phyloP scores from a whole-genome alignment of 2,329 filamentous ascomycete genomes.

The Ophiostoma angusticollis region DNA sequence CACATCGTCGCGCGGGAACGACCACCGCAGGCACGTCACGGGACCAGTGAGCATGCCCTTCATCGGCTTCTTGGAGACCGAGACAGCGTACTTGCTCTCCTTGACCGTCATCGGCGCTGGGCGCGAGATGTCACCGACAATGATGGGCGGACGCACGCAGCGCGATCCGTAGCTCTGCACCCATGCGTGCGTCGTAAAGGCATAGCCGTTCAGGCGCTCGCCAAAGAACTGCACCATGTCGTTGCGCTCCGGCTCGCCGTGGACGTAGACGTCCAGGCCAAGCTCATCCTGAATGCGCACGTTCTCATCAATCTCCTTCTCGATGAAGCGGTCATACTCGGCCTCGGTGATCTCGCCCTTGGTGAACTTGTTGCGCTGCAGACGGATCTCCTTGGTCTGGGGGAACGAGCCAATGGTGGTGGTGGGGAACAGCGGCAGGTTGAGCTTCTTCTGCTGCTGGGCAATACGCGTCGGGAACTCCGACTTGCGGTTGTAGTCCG shows the following conservation, averaged over 20 bases:
- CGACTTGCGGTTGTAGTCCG: constrained; percentile 87
- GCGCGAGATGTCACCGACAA: constrained; percentile 96
- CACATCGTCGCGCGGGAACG: constrained; percentile 98
- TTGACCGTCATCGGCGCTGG: constrained; percentile 98
- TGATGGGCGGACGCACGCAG: constrained; percentile 94
- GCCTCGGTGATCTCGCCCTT: constrained; percentile 90
- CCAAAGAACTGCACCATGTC: constrained; percentile 99
- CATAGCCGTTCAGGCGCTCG: constrained; percentile 90
- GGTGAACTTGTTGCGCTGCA: constrained; percentile 95
- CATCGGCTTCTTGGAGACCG: constrained; percentile 97
- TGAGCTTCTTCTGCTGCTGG: constrained; percentile 83
- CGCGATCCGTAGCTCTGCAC: constrained; percentile 95
- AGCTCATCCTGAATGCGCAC: constrained; percentile 98
- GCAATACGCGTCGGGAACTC: constrained; percentile 74
- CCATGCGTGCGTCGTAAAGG: constrained; percentile 98
- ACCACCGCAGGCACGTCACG: constrained; percentile 98
- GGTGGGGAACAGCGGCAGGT: constrained; percentile 92
- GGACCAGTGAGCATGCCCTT: constrained; percentile 99
- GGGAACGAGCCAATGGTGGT: constrained; percentile 99
- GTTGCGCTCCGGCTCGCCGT: constrained; percentile 99
- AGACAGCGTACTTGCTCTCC: constrained; percentile 98
- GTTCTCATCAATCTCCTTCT: constrained; percentile 93
- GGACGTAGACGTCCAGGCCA: constrained; percentile 89
- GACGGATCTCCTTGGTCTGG: constrained; percentile 96
- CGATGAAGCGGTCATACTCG: constrained; percentile 97